Conservation (phyloP, 805 yeast genomes). For the Teunomyces gatunensis region DNA sequence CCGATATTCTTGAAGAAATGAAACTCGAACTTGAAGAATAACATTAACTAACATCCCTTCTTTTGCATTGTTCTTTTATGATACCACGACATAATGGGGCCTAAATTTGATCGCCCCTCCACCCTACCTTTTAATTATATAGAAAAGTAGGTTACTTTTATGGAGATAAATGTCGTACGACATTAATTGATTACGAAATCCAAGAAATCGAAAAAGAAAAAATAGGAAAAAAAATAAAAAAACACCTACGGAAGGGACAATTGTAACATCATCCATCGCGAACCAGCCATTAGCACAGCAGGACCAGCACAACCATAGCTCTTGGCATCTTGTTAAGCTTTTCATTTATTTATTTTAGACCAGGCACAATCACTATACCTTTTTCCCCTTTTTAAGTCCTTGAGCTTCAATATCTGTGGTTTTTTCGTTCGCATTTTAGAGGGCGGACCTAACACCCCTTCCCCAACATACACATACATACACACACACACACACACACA, state of each 20-base stretch:
- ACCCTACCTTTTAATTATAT: background rate
- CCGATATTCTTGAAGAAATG: constrained; percentile 54
- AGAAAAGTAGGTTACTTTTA: background rate
- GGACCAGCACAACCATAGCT: background rate
- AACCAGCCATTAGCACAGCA: background rate
- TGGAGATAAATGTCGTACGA: constrained; percentile 1
- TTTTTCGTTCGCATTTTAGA: background rate
- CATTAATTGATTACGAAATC: background rate
- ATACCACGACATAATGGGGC: constrained; percentile 1
- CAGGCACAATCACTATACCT: background rate
- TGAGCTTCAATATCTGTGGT: background rate
- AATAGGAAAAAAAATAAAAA: background rate
- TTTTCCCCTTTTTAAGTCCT: background rate
- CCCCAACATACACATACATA: background rate
- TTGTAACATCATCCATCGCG: background rate
- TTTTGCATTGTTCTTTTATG: constrained; percentile 1
- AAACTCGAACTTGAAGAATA: constrained; percentile 21
- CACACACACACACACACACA: background rate
- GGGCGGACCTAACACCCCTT: background rate
- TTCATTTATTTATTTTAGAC: background rate
- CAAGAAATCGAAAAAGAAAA: background rate
- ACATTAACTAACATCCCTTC: no score
- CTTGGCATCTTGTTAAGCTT: background rate
- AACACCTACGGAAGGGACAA: background rate
- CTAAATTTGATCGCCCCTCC: background rate